Evolutionary conservation across 2,329 filamentous ascomycete genomes (phyloP), one percentile per base, ranked within the genome.

Genomic region (Nigrograna mackinnonii): DNA sequence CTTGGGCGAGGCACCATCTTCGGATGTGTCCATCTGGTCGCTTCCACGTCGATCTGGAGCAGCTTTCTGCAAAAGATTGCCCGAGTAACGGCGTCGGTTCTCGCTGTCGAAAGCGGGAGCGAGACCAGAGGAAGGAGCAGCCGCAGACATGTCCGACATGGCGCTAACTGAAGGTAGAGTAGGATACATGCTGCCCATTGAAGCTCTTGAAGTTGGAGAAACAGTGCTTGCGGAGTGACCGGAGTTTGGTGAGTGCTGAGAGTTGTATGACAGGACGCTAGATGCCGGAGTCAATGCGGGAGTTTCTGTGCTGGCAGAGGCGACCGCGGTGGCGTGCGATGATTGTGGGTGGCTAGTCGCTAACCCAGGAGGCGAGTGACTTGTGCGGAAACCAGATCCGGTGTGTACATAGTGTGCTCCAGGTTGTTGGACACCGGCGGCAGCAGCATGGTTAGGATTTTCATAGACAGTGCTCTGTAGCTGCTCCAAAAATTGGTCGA

Each of bases 391-490:
- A 50, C 67, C 70, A 44, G 77, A 66, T 35, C 70, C 70, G 36
- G 70, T 69, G 47, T 78, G 77, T 14, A 83, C 72, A 58, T 87
- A 85, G 63, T 90, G 86, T 13, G 81, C 74, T 46, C 84, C 85
- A 37, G 87, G 83, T 49, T 91, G 83, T 57, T 88, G 87, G 44
- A 95, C 82, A 44, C 89, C 87, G 32, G 87, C 86, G 11, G 84
- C 83, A 2, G 89, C 89, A 22, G 90, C 86, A 37, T 91, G 86
- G 57, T 85, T 89, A 41, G 91, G 85, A 67, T 86, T 95, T 73
- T 97, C 94, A 66, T 97, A 97, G 36, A 97, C 90, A 34, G 92
- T 96, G 52, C 87, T 85, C 72, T 96, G 91, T 79, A 97, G 92
- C 72, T 96, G 90, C 72, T 96, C 91, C 41, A 99, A 82, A 68